A percentile compares a stretch with the other conserved stretches of the same genome.
phyloP scores from a whole-genome alignment of 1,284 basidiomycete genomes.

The Rhodotorula sp. region DNA sequence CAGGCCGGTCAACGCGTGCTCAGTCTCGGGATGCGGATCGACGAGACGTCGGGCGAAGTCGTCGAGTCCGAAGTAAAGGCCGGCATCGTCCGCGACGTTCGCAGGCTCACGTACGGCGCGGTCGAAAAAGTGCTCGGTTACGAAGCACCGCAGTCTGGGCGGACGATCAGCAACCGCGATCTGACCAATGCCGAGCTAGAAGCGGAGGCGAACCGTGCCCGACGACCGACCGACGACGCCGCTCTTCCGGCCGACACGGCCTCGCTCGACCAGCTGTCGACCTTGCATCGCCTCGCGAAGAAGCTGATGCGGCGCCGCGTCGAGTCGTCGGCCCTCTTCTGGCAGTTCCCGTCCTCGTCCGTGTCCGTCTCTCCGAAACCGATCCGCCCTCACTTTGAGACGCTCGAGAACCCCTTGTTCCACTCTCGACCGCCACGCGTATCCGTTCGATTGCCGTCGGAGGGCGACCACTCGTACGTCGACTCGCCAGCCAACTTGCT shows the following conservation, averaged over 20 bases:
- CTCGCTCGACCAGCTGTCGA: slow-evolving; percentile 2
- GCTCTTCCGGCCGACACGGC: slow-evolving; percentile 7
- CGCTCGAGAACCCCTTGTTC: slow-evolving; percentile 47
- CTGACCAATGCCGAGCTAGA: neutral
- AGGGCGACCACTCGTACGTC: slow-evolving; percentile 10
- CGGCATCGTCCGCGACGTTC: slow-evolving; percentile 68
- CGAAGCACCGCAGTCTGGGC: neutral
- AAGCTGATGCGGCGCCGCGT: slow-evolving; percentile 22
- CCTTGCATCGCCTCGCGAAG: slow-evolving; percentile 16
- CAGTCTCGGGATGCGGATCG: slow-evolving; percentile 77
- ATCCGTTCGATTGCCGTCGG: slow-evolving; percentile 16
- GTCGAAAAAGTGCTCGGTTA: slow-evolving; percentile 62
- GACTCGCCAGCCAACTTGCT: slow-evolving; percentile 50
- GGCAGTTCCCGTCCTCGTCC: slow-evolving; percentile 24
- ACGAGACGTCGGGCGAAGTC: slow-evolving; percentile 61
- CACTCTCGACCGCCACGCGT: slow-evolving; percentile 61
- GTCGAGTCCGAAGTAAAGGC: slow-evolving; percentile 68
- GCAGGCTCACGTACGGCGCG: slow-evolving; percentile 65
- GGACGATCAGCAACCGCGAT: slow-evolving; percentile 19
- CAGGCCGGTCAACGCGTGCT: slow-evolving; percentile 57
- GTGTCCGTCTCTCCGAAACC: slow-evolving; percentile 37
- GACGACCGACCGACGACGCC: slow-evolving; percentile 25
- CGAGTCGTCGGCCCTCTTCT: slow-evolving; percentile 30
- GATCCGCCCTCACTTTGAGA: slow-evolving; percentile 3
- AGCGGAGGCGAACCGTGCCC: neutral